Conservation (phyloP, 495 filamentous ascomycete genomes). For the Trichoderma parareesei region DNA sequence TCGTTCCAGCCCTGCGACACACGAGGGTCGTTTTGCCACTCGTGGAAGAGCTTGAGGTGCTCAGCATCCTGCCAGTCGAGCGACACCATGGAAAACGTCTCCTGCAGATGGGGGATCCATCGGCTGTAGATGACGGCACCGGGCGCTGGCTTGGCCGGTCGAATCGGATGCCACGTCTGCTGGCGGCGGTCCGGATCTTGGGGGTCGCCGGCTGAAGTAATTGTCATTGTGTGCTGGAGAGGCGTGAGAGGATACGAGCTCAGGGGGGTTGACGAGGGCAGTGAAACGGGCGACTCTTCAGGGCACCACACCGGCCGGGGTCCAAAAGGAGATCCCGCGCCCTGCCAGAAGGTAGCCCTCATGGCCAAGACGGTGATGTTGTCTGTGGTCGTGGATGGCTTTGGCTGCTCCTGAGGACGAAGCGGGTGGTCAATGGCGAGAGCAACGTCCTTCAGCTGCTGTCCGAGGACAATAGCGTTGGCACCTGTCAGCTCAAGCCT, state of each 20-base stretch:
- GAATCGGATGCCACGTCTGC: slow-evolving; percentile 48
- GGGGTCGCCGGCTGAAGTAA: slow-evolving; percentile 19
- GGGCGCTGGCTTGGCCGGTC: slow-evolving; percentile 51
- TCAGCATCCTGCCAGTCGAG: slow-evolving; percentile 45
- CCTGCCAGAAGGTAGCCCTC: slow-evolving; percentile 58
- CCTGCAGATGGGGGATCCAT: slow-evolving; percentile 56
- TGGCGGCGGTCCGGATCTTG: slow-evolving; percentile 10
- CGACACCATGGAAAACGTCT: slow-evolving; percentile 58
- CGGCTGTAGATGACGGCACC: slow-evolving; percentile 58
- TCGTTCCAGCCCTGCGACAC: slow-evolving; percentile 64
- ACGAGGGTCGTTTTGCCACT: slow-evolving; percentile 63
- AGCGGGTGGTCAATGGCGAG: slow-evolving; percentile 43
- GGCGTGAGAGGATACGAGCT: slow-evolving; percentile 46
- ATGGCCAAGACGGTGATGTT: slow-evolving; percentile 28
- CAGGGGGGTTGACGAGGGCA: slow-evolving; percentile 33
- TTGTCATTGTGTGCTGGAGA: slow-evolving; percentile 47
- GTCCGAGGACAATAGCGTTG: slow-evolving; percentile 30
- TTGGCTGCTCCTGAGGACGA: slow-evolving; percentile 14
- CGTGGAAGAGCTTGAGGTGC: slow-evolving; percentile 55
- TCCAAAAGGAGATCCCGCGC: slow-evolving; percentile 56
- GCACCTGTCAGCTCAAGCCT: slow-evolving; percentile 39
- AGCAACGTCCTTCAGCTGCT: slow-evolving; percentile 45
- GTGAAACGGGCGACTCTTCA: slow-evolving; percentile 22
- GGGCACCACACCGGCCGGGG: slow-evolving; percentile 53
- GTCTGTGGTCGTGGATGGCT: slow-evolving; percentile 9